Conservation (phyloP, 805 yeast species). For the Kuraishia capsulata region DNA sequence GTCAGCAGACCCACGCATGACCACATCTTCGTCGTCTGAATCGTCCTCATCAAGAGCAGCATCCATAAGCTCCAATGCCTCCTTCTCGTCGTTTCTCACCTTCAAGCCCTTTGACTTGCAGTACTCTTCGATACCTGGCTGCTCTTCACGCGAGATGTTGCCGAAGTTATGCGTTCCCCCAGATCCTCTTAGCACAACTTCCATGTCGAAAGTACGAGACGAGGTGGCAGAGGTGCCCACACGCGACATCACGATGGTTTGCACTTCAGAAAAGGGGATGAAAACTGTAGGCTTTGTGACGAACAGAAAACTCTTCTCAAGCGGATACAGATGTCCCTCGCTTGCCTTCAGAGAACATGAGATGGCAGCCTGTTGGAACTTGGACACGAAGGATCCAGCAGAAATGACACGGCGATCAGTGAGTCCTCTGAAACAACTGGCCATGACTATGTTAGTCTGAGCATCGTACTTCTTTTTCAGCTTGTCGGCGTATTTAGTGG, state of each 20-base stretch:
- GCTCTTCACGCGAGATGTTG: conserved; percentile 85
- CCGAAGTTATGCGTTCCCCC: conserved; percentile 75
- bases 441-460: conserved; percentile 76
- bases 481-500: conserved; percentile 64
- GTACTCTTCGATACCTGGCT: conserved; percentile 64
- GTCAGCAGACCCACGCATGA: conserved; percentile 67
- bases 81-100: conserved; percentile 83
- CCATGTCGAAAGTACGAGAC: conserved; percentile 89
- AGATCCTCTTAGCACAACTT: conserved; percentile 59
- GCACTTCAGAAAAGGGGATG: conserved; percentile 78
- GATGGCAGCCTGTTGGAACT: conserved; percentile 75
- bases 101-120: conserved; percentile 68
- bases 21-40: conserved; percentile 41
- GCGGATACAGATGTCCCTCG: conserved; percentile 89
- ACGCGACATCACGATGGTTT: conserved; percentile 74
- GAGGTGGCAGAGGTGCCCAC: conserved; percentile 72
- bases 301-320: conserved; percentile 84
- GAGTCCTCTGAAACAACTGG: conserved; percentile 83
- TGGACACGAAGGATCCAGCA: conserved; percentile 75
- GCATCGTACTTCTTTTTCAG: conserved; percentile 66
- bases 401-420: conserved; percentile 78
- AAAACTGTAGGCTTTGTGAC: conserved; percentile 91
- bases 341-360: conserved; percentile 90
- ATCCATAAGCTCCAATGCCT: conserved; percentile 74
- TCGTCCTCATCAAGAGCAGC: conserved; percentile 63